Evolutionary conservation across 2,329 filamentous ascomycete genomes (phyloP), one percentile per base, ranked within the genome.

Genomic region (Zarea fungicola): DNA sequence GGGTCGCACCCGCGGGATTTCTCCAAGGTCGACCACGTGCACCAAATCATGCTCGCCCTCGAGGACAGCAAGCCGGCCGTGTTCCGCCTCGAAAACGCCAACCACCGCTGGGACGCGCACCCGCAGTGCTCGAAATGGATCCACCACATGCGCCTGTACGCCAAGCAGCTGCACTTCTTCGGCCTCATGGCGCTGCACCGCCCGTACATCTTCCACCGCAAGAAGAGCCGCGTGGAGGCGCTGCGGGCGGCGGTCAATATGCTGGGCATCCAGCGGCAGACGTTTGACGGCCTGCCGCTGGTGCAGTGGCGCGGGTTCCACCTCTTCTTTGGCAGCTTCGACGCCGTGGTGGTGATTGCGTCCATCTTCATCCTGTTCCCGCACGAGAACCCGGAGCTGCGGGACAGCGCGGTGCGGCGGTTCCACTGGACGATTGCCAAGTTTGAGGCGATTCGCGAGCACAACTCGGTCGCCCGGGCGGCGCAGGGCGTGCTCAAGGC

Each of bases 291-390:
- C 26, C 61, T 81, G 11, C 68, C 68, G 16, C 70, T 73, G 14
- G 69, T 75, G 35, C 74, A 80, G 43, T 82, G 68, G 67, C 64
- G 62, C 45, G 68, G 70, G 21, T 79, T 79, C 55, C 69, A 74
- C 14, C 67, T 84, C 4, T 83, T 83, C 59, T 82, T 81, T 45
- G 78, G 78, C 45, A 83, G 78, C 6, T 84, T 84, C 51, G 81
- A 84, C 56, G 80, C 81, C 13, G 75, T 83, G 18, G 77, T 84
- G 14, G 68, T 84, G 48, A 70, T 83, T 46, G 76, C 80, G 0
- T 75, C 78, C 16, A 76, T 83, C 26, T 82, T 78, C 58, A 82
- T 84, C 28, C 60, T 84, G 8, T 81, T 81, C 52, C 80, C 80
- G 1, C 68, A 66, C 19, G 78, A 83, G 55, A 74, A 81, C 48